A percentile compares a stretch with the other conserved stretches of the same genome.
Evolutionary conservation across 2,329 filamentous ascomycete genomes (phyloP).

Genomic region (Herpotrichia juniperi): DNA sequence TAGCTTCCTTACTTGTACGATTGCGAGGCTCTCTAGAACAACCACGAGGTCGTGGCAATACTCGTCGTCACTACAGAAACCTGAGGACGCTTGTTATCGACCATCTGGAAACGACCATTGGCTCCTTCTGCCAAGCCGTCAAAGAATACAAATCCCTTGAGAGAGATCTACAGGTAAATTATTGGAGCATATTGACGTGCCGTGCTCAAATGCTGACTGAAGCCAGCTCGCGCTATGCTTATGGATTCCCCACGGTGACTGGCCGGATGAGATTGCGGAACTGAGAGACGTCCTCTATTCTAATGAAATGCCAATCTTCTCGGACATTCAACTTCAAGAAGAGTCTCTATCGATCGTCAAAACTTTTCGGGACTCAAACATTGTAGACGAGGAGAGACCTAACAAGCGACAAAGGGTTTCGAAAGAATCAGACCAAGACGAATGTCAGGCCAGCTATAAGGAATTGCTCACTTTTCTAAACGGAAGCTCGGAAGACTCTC

Average conservation of each 20-base stretch:
- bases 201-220: background rate
- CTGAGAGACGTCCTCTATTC: slow-evolving; percentile 29
- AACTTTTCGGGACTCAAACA: slow-evolving; percentile 23
- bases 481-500: slow-evolving; percentile 27
- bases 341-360: slow-evolving; percentile 21
- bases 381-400: slow-evolving; percentile 28
- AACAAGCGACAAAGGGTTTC: slow-evolving; percentile 35
- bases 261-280: slow-evolving; percentile 29
- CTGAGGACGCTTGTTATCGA: slow-evolving; percentile 15
- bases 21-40: slow-evolving; percentile 17
- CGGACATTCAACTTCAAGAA: slow-evolving; percentile 27
- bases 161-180: slow-evolving; percentile 40
- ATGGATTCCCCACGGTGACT: slow-evolving; percentile 34
- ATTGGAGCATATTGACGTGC: background rate
- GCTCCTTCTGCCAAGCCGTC: slow-evolving; percentile 24
- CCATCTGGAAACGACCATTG: slow-evolving; percentile 22
- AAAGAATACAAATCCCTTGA: slow-evolving; percentile 23
- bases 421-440: slow-evolving; percentile 18
- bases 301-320: slow-evolving; percentile 24
- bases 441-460: slow-evolving; percentile 21
- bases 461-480: slow-evolving; percentile 28
- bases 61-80: slow-evolving; percentile 4
- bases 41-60: background rate
- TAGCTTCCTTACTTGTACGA: slow-evolving; percentile 30
- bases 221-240: slow-evolving; percentile 39